phyloP scores from a whole-genome alignment of 305 asterid species.

The Plantago coronopus region DNA sequence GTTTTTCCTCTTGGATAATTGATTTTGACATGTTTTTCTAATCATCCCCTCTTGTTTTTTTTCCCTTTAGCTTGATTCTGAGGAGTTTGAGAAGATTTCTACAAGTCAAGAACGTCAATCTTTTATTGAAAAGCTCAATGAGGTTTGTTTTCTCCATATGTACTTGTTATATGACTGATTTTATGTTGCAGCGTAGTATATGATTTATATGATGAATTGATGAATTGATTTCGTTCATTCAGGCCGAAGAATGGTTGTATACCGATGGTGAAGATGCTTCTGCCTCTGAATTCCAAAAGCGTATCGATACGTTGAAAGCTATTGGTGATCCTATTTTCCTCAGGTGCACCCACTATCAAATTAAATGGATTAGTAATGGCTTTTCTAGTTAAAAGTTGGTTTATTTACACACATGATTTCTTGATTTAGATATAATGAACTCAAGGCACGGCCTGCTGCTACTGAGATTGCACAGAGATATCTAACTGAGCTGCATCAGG shows the following conservation, averaged over 20 bases:
- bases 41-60: constrained; percentile 1
- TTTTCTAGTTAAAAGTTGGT: constrained; percentile 11
- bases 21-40: not conserved
- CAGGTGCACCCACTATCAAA: constrained; percentile 44
- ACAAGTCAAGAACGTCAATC: constrained; percentile 76
- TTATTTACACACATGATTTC: constrained; percentile 23
- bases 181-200: constrained; percentile 5
- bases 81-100: constrained; percentile 70
- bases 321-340: constrained; percentile 91
- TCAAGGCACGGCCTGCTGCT: constrained; percentile 89
- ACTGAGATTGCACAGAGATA: constrained; percentile 64
- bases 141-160: constrained; percentile 49
- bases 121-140: constrained; percentile 76
- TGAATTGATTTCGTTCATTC: constrained; percentile 29
- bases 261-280: constrained; percentile 99
- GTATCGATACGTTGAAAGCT: constrained; percentile 72
- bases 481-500: constrained; percentile 70
- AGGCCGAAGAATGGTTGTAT: constrained; percentile 98
- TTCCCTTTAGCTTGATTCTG: constrained; percentile 69
- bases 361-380: constrained; percentile 19
- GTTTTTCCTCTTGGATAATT: not conserved
- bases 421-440: constrained; percentile 67
- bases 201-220: constrained; percentile 11
- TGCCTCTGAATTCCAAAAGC: constrained; percentile 79
- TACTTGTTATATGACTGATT: not conserved